These are phyloP conservation scores for Agaricus blazei DNA, from an alignment of 768 basidiomycete species.

Conservation along the genomic window DNA sequence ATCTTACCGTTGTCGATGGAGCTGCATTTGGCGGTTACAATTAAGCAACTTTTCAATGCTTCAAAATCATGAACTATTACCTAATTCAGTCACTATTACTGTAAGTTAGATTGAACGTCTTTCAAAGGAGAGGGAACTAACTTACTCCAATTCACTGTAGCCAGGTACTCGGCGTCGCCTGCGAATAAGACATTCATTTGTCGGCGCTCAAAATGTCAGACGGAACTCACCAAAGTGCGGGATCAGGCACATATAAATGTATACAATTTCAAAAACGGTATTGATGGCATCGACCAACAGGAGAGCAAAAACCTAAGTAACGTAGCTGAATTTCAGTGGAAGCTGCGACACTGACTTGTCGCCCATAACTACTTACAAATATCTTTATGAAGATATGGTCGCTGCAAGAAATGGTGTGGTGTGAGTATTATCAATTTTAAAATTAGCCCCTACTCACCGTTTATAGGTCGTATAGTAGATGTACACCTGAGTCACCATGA, in stretches of 20 bases:
- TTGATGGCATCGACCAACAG: constrained; percentile 45
- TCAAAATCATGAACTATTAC: too few relatives aligned
- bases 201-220: too few relatives aligned
- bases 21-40: too few relatives aligned
- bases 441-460: constrained; percentile 3
- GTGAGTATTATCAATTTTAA: not conserved
- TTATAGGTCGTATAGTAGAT: constrained; percentile 37
- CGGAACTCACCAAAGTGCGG: constrained; percentile 35
- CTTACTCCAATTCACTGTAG: constrained; percentile 2
- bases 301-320: constrained; percentile 15
- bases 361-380: constrained; percentile 39
- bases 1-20: too few relatives aligned
- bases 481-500: constrained; percentile 44
- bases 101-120: too few relatives aligned
- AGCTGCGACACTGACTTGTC: constrained; percentile 20
- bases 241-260: constrained; percentile 44
- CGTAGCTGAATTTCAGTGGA: too few relatives aligned
- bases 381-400: constrained; percentile 24
- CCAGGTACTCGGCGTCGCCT: constrained; percentile 14
- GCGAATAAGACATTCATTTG: not conserved
- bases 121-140: not conserved
- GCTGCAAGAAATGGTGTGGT: constrained; percentile 17
- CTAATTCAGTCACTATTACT: too few relatives aligned
- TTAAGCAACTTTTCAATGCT: too few relatives aligned
- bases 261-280: constrained; percentile 35